Evolutionary conservation across 176 grass and related monocot species (phyloP).

Genomic region (Eragrostis nindensis): DNA sequence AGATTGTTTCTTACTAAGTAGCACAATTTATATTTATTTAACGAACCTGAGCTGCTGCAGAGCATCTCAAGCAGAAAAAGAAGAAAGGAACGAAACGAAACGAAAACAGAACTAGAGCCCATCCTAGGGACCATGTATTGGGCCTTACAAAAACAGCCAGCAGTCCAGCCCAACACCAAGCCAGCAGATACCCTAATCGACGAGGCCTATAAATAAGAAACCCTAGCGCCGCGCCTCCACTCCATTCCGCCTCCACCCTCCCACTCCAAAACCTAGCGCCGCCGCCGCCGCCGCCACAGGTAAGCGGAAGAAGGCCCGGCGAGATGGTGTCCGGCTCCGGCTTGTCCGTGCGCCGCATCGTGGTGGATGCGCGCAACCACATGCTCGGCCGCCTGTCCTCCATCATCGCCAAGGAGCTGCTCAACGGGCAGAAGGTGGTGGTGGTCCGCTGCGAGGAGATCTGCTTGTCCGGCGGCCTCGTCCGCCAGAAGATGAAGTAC

Average conservation of each 20-base stretch:
- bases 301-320: slow-evolving; percentile 14
- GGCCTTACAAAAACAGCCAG: not conserved
- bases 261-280: slow-evolving; percentile 52
- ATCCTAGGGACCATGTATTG: not conserved
- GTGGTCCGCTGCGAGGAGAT: slow-evolving; percentile 93
- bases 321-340: slow-evolving; percentile 87
- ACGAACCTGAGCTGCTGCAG: not conserved
- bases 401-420: slow-evolving; percentile 85
- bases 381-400: slow-evolving; percentile 86
- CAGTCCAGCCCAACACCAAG: slow-evolving; percentile 3
- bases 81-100: not conserved
- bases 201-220: slow-evolving; percentile 46
- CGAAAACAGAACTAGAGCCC: not conserved
- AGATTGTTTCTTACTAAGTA: not conserved
- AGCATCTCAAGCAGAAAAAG: not conserved
- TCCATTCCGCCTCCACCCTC: slow-evolving; percentile 26
- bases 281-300: slow-evolving; percentile 40
- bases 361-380: slow-evolving; percentile 89
- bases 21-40: not conserved
- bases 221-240: not conserved
- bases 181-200: slow-evolving; percentile 22
- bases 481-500: slow-evolving; percentile 97
- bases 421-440: slow-evolving; percentile 88
- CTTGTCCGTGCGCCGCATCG: slow-evolving; percentile 61
- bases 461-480: slow-evolving; percentile 86